These are phyloP conservation scores for Plasmodium ovale DNA, from an alignment of 169 alveolate species.

Conservation along the genomic window DNA sequence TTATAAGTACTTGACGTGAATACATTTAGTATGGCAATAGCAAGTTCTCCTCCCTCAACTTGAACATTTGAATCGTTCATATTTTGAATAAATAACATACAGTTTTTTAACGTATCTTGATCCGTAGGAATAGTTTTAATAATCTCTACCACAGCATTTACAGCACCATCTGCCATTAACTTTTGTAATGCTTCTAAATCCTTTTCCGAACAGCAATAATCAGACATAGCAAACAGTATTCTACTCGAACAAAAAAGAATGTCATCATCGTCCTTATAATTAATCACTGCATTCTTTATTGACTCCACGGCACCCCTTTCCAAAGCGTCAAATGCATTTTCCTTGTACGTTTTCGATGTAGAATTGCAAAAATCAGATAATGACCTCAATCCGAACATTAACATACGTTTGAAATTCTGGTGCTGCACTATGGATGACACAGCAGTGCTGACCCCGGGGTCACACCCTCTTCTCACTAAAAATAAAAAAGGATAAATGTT, in stretches of 20 bases:
- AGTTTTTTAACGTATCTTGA: slow-evolving; percentile 84
- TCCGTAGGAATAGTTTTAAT: slow-evolving; percentile 87
- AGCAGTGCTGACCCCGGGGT: slow-evolving; percentile 94
- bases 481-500: slow-evolving; percentile 64
- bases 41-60: slow-evolving; percentile 80
- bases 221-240: slow-evolving; percentile 91
- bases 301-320: slow-evolving; percentile 89
- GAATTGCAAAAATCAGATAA: slow-evolving; percentile 93
- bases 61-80: slow-evolving; percentile 79
- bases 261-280: slow-evolving; percentile 93
- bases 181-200: slow-evolving; percentile 81
- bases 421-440: slow-evolving; percentile 92
- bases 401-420: slow-evolving; percentile 94
- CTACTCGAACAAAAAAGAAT: slow-evolving; percentile 86
- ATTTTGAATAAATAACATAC: slow-evolving; percentile 86
- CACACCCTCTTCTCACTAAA: slow-evolving; percentile 89
- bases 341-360: slow-evolving; percentile 90
- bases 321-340: slow-evolving; percentile 92
- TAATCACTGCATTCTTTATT: slow-evolving; percentile 89
- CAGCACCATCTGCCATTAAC: slow-evolving; percentile 86
- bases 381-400: slow-evolving; percentile 92
- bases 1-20: slow-evolving; percentile 73
- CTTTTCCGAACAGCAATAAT: slow-evolving; percentile 87
- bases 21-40: slow-evolving; percentile 78
- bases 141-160: slow-evolving; percentile 84